A percentile compares a stretch with the other conserved stretches of the same genome.
Conservation (phyloP, 306 rosid species). For the Lathyrus sativus region DNA sequence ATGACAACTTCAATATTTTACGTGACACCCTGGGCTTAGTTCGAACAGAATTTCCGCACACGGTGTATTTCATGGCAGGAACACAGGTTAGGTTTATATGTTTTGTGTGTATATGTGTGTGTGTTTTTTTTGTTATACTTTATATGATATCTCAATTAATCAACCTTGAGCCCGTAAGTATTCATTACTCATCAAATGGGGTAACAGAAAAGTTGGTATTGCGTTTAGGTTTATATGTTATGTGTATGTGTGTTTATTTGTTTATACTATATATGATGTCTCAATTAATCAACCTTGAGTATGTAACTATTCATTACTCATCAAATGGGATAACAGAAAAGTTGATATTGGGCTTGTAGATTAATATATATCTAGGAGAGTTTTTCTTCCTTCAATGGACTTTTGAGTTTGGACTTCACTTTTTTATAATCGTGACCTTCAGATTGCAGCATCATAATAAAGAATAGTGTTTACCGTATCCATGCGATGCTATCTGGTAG, state of each 20-base stretch:
- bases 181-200: constrained; percentile 5
- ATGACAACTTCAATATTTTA: constrained; percentile 80
- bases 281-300: too few species aligned
- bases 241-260: too few species aligned
- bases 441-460: too few species aligned
- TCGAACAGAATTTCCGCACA: constrained; percentile 81
- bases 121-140: background rate
- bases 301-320: too few species aligned
- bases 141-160: background rate
- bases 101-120: background rate
- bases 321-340: too few species aligned
- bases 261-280: too few species aligned
- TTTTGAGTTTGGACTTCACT: background rate
- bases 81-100: constrained; percentile 69
- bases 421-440: background rate
- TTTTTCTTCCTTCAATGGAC: background rate
- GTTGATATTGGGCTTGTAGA: constrained; percentile 11
- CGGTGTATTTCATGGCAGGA: constrained; percentile 79
- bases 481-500: background rate
- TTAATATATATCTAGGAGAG: constrained; percentile 4
- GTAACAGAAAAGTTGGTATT: too few species aligned
- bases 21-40: constrained; percentile 74
- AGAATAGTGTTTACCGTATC: too few species aligned
- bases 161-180: constrained; percentile 10
- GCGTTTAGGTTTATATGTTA: too few species aligned